A percentile compares a stretch with the other conserved stretches of the same genome.
Conservation (phyloP, 352 stramenopile genomes). For the Globisporangium alternatum region DNA sequence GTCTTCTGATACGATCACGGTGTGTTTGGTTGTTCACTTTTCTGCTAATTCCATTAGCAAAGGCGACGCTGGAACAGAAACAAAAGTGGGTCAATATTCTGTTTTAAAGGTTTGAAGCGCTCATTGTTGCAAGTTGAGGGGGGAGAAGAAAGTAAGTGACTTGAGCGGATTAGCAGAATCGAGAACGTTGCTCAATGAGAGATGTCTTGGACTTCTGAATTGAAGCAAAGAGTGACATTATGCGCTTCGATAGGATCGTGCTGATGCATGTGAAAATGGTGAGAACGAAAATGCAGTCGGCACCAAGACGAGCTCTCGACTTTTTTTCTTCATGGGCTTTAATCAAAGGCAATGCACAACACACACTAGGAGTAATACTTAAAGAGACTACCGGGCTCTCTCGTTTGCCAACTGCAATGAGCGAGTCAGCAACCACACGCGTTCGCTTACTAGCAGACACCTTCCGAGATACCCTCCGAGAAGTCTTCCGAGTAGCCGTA, state of each 20-base stretch:
- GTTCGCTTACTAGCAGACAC: slow-evolving; percentile 51
- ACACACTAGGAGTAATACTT: slow-evolving; percentile 7
- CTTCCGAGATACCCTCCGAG: slow-evolving; percentile 70
- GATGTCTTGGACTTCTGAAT: background rate
- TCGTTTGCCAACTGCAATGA: background rate
- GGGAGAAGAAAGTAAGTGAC: background rate
- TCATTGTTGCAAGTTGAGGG: background rate
- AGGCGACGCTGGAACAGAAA: background rate
- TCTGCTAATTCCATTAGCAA: background rate
- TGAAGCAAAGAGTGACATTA: background rate
- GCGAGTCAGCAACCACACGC: slow-evolving; percentile 1
- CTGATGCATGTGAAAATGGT: background rate
- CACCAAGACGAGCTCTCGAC: background rate
- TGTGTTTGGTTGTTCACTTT: background rate
- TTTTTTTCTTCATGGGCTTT: slow-evolving; percentile 5
- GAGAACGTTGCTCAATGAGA: slow-evolving; percentile 6
- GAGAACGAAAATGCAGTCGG: background rate
- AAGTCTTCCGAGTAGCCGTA: slow-evolving; percentile 75
- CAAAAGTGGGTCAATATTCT: slow-evolving; percentile 7
- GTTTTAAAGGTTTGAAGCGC: slow-evolving; percentile 6
- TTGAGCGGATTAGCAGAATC: background rate
- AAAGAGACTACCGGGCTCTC: background rate
- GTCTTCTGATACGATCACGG: background rate
- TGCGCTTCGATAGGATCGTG: slow-evolving; percentile 1
- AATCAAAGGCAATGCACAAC: slow-evolving; percentile 10